Evolutionary conservation across 192 early-diverging fungal genomes (phyloP).

Genomic region (Podila minutissima): DNA sequence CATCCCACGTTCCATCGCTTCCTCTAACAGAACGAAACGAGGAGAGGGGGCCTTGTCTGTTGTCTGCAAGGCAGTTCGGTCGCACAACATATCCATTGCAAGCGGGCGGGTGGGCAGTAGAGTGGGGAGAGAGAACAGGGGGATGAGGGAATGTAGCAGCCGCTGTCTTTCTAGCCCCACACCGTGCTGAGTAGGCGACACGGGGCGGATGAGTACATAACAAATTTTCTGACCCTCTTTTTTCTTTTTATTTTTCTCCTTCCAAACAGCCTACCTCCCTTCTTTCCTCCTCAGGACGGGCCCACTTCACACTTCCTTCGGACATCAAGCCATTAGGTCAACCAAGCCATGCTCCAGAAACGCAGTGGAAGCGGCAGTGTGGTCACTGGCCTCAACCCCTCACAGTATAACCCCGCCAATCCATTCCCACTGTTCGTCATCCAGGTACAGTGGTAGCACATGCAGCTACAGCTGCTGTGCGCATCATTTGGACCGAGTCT

Average conservation of each 20-base stretch:
- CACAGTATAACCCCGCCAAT: conserved; percentile 56
- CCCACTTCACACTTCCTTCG: background rate
- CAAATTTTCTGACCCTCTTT: background rate
- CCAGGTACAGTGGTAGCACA: conserved; percentile 57
- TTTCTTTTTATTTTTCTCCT: background rate
- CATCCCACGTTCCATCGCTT: too few relatives aligned
- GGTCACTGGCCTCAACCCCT: conserved; percentile 73
- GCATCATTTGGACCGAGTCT: background rate
- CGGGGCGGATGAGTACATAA: background rate
- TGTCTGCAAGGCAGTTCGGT: too few relatives aligned
- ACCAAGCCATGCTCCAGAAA: background rate
- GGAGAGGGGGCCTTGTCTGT: too few relatives aligned
- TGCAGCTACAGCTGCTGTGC: background rate
- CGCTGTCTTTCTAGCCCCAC: background rate
- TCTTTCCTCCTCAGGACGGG: background rate
- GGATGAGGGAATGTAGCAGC: background rate
- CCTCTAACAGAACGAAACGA: too few relatives aligned
- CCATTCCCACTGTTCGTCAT: conserved; percentile 83
- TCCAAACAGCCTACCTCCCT: background rate
- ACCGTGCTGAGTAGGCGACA: background rate
- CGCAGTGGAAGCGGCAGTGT: conserved; percentile 57
- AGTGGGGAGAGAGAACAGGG: background rate
- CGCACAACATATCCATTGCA: too few relatives aligned
- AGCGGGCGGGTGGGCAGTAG: background rate
- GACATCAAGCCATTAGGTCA: background rate